phyloP scores from a whole-genome alignment of 768 basidiomycete species.

The Mycena filopes region DNA sequence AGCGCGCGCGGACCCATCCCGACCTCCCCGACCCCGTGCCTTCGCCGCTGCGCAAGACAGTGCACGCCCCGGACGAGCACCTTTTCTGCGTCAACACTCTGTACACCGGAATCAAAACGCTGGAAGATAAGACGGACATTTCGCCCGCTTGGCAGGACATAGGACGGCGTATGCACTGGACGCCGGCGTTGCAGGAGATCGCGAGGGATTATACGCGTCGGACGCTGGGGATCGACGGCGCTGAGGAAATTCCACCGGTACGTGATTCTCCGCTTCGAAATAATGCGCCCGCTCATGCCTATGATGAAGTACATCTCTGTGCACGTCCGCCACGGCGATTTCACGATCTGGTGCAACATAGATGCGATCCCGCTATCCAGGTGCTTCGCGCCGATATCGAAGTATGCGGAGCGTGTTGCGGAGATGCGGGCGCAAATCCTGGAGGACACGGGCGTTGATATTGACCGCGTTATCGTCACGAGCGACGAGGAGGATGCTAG shows the following conservation, averaged over 20 bases:
- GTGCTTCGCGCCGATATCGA: constrained; percentile 46
- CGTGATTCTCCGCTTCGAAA: neutral
- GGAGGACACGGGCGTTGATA: constrained; percentile 35
- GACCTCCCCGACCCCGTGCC: neutral
- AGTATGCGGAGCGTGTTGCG: constrained; percentile 41
- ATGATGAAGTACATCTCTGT: constrained; percentile 51
- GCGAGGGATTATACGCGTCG: constrained; percentile 37
- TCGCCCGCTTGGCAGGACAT: constrained; percentile 44
- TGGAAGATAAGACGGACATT: constrained; percentile 26
- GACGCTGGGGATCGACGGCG: constrained; percentile 33
- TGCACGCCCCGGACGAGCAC: constrained; percentile 36
- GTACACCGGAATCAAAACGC: constrained; percentile 32
- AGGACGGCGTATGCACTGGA: constrained; percentile 44
- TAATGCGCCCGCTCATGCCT: neutral
- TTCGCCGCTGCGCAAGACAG: constrained; percentile 21
- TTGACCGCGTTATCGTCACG: constrained; percentile 48
- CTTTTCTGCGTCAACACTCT: constrained; percentile 37
- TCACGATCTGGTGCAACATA: constrained; percentile 41
- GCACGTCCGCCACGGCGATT: constrained; percentile 52
- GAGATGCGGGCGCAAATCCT: constrained; percentile 43
- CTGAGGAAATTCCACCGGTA: constrained; percentile 38
- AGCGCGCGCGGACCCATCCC: too few relatives aligned
- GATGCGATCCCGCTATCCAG: constrained; percentile 29
- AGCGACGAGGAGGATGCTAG: constrained; percentile 50
- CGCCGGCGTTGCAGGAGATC: constrained; percentile 35